Percentiles rank a stretch among this genome's conserved stretches.
Evolutionary conservation across 192 early-diverging fungal species (phyloP).

Genomic region (Backusella mclennaniae): DNA sequence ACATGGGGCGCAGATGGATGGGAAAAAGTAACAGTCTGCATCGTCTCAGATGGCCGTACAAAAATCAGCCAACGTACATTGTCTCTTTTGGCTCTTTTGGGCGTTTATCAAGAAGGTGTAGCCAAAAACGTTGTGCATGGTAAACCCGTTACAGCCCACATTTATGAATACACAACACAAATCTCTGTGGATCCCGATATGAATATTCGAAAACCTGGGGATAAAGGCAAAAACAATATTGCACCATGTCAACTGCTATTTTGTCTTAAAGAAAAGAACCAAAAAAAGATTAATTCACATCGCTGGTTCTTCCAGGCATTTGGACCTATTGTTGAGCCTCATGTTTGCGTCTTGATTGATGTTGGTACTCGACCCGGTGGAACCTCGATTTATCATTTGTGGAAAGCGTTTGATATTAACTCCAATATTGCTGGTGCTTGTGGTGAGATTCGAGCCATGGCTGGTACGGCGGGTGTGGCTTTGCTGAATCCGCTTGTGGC

Average conservation of each 20-base stretch:
- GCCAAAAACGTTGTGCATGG: constrained; percentile 64
- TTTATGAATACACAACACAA: constrained; percentile 78
- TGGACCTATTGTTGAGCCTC: constrained; percentile 53
- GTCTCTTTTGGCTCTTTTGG: constrained; percentile 70
- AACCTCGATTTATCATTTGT: constrained; percentile 69
- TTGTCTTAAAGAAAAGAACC: constrained; percentile 90
- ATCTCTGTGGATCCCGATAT: constrained; percentile 72
- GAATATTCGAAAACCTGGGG: constrained; percentile 46
- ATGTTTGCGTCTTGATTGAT: constrained; percentile 64
- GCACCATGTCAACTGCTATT: constrained; percentile 83
- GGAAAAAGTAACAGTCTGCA: constrained; percentile 78
- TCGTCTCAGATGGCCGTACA: constrained; percentile 78
- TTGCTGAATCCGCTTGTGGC: constrained; percentile 73
- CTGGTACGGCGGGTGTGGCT: constrained; percentile 43
- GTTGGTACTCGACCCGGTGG: constrained; percentile 79
- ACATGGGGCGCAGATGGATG: constrained; percentile 63
- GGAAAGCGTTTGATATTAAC: constrained; percentile 78
- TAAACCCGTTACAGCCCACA: constrained; percentile 65
- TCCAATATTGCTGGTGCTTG: constrained; percentile 79
- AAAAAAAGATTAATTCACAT: constrained; percentile 87
- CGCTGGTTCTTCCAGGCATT: constrained; percentile 72
- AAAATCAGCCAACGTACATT: constrained; percentile 64
- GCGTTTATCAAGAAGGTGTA: constrained; percentile 76
- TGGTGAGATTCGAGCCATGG: constrained; percentile 75
- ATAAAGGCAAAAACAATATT: constrained; percentile 51